phyloP scores from a whole-genome alignment of 768 basidiomycete genomes.

The Hirschioporus abietinus region DNA sequence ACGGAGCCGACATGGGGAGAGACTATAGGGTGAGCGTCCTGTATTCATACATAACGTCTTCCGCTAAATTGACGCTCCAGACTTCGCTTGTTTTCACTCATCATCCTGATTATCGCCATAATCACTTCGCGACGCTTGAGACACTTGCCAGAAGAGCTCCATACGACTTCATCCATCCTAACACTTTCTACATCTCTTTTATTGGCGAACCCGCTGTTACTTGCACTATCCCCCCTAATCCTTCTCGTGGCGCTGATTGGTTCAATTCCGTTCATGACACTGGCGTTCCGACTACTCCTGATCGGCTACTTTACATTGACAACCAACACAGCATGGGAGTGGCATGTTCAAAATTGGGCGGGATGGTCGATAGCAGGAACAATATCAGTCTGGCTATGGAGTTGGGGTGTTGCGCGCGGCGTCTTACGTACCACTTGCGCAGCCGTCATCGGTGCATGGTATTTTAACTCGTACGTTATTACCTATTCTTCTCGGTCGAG shows the following conservation, averaged over 20 bases:
- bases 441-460: conserved; percentile 89
- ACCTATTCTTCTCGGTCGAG: background rate
- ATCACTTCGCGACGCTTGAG: conserved; percentile 68
- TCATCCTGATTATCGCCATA: conserved; percentile 66
- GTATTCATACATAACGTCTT: background rate
- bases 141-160: conserved; percentile 64
- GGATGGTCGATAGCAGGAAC: conserved; percentile 66
- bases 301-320: conserved; percentile 49
- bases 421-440: conserved; percentile 70
- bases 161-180: conserved; percentile 53
- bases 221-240: conserved; percentile 68
- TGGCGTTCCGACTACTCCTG: conserved; percentile 72
- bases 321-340: conserved; percentile 41
- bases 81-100: conserved; percentile 70
- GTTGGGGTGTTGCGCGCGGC: conserved; percentile 75
- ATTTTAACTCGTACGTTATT: conserved; percentile 58
- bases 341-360: conserved; percentile 57
- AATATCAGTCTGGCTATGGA: conserved; percentile 61
- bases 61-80: conserved; percentile 27
- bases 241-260: conserved; percentile 61
- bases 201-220: conserved; percentile 65
- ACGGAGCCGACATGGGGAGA: conserved; percentile 74
- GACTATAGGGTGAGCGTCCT: conserved; percentile 59
- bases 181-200: conserved; percentile 66
- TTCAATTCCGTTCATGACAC: conserved; percentile 74